Base-by-base conservation (phyloP, 1,284 basidiomycete genomes). In the Phellinidium pouzarii region DNA sequence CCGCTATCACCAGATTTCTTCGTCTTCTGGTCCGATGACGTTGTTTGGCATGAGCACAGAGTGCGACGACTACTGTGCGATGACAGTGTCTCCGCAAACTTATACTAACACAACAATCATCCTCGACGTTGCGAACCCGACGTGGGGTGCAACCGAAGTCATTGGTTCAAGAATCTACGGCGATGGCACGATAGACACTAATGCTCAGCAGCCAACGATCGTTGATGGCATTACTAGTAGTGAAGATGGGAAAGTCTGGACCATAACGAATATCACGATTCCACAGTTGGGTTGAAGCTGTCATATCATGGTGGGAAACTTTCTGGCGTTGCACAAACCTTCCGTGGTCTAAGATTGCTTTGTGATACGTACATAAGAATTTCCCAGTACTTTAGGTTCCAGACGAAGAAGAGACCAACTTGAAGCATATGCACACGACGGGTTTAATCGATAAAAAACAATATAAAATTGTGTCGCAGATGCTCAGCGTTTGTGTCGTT, bases 31-130 rank as follows among this genome's bases (percentile, higher is more conserved):
- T 14, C 50, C 54, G 11, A 56, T 56, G 54, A 50, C 55, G 17
- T 29, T 51, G 4, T 59, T 57, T 46, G 57, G 57, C 11, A 25
- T 59, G 37, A 52, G 55, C 2, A 54, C 44, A 4, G 57, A 52
- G 20, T 56, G 57, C 52, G 45, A 53, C 40, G 52, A 52, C 41
- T 22, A 23, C 20, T 59, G 55, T 37, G 25, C 52, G 8, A 34
- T 50, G 31, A 43, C 57, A 3, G 17, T 45, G 22, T 50, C 55
- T 2, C 38, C 43, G n/a, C 57, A 59, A 22, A 54, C 48, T 14
- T 59, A 59, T 49, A 44, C 47, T 3, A 44, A 56, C 41, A 59
- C 55, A 4, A 52, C 49, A 3, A 54, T 59, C 37, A 49, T 43
- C 20, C 49, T 59, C 25, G 48, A 42, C 25, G 25, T 36, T 4